Conservation (phyloP, 2,329 filamentous ascomycete species). For the Colletotrichum gigasporum region DNA sequence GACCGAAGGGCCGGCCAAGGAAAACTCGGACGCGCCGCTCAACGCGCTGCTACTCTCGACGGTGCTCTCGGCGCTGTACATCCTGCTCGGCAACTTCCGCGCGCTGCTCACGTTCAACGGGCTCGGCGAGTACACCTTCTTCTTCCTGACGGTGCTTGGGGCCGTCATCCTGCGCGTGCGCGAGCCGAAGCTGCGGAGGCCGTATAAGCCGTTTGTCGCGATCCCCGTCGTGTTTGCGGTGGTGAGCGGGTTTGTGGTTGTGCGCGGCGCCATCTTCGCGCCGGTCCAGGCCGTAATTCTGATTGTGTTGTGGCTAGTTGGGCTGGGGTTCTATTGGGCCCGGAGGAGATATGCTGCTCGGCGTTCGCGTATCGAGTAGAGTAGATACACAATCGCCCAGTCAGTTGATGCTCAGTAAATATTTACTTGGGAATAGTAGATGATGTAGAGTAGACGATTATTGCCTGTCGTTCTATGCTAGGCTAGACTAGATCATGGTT, state of each 20-base stretch:
- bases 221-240: constrained; percentile 63
- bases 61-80: constrained; percentile 63
- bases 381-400: no score
- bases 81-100: constrained; percentile 68
- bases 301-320: constrained; percentile 59
- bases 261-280: constrained; percentile 67
- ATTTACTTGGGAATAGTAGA: no score
- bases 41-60: constrained; percentile 63
- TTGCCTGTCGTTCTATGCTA: no score
- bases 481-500: not conserved
- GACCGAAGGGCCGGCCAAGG: constrained; percentile 3
- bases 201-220: constrained; percentile 63
- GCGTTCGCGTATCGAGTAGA: not conserved
- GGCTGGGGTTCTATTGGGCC: constrained; percentile 52
- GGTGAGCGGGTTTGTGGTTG: constrained; percentile 68
- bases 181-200: constrained; percentile 62
- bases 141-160: constrained; percentile 70
- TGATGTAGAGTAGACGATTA: no score
- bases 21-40: constrained; percentile 58
- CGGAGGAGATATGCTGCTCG: constrained; percentile 10
- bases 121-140: constrained; percentile 69
- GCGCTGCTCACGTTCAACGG: constrained; percentile 69
- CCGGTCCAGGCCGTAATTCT: constrained; percentile 62
- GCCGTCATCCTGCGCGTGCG: constrained; percentile 64
- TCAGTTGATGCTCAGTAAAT: no score